Evolutionary conservation across 805 yeast species (phyloP).

Genomic region (Pichia nakasei): DNA sequence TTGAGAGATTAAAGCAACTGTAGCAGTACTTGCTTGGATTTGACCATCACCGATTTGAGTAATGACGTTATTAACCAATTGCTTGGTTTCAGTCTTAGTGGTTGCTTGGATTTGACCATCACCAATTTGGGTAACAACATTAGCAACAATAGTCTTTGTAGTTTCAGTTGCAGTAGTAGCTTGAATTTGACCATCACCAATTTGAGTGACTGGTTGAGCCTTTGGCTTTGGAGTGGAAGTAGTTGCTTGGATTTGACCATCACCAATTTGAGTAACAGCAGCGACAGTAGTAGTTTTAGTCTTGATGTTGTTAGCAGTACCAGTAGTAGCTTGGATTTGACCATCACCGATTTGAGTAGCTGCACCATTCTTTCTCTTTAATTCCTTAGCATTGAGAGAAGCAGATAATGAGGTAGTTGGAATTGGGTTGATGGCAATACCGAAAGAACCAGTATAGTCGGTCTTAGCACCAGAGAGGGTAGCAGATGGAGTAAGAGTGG

Average conservation of each 20-base stretch:
- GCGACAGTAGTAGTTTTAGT: conserved; percentile 12
- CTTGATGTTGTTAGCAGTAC: conserved; percentile 12
- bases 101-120: conserved; percentile 23
- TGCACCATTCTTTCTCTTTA: conserved; percentile 15
- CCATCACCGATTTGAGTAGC: conserved; percentile 35
- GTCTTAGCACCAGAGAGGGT: conserved; percentile 45
- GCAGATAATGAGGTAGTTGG: conserved; percentile 35
- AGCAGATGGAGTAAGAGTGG: conserved; percentile 55
- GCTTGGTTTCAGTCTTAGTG: conserved; percentile 26
- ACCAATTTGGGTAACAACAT: conserved; percentile 9
- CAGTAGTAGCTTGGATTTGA: conserved; percentile 34
- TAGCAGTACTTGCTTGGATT: conserved; percentile 30
- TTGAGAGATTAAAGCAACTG: conserved; percentile 29
- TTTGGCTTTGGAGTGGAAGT: conserved; percentile 22
- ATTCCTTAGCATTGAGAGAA: not conserved
- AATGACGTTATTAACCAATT: conserved; percentile 23
- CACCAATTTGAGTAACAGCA: conserved; percentile 11
- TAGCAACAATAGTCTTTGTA: conserved; percentile 9
- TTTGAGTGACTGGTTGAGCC: conserved; percentile 28
- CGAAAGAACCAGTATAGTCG: conserved; percentile 50
- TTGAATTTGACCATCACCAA: conserved; percentile 39
- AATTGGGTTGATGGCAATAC: conserved; percentile 57
- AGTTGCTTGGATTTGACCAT: conserved; percentile 23
- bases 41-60: conserved; percentile 40
- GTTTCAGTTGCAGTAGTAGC: conserved; percentile 27